These are phyloP conservation scores for Oxyria digyna DNA, from an alignment of 148 eudicot genomes.

Conservation along the genomic window DNA sequence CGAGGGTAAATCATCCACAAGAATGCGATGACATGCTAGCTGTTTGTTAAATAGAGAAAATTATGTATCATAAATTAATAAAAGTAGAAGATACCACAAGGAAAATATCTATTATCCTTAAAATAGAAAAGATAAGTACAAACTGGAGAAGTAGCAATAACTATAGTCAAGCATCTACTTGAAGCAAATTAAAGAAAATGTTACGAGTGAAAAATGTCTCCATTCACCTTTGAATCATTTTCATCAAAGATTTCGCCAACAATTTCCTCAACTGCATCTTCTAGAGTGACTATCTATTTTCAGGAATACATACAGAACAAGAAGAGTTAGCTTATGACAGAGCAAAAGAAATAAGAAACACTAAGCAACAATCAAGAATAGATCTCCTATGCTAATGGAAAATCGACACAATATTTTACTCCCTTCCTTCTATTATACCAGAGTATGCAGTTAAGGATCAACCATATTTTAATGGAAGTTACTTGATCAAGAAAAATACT, in stretches of 20 bases:
- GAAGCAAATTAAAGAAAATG: neutral
- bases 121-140: neutral
- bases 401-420: neutral
- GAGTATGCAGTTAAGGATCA: neutral
- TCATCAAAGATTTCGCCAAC: constrained; percentile 98
- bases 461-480: neutral
- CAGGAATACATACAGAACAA: constrained; percentile 11
- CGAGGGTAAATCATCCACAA: neutral
- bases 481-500: neutral
- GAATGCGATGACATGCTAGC: neutral
- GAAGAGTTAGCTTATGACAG: neutral
- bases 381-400: neutral
- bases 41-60: no score
- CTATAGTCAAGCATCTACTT: neutral
- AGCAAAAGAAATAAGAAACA: constrained; percentile 7
- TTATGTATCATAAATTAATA: no score
- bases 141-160: neutral
- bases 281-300: constrained; percentile 82
- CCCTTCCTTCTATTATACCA: neutral
- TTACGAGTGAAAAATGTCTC: neutral
- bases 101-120: neutral
- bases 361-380: neutral
- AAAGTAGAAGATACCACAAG: neutral
- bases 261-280: constrained; percentile 98
- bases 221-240: constrained; percentile 80